phyloP scores from a whole-genome alignment of 2,329 filamentous ascomycete species.

The Didymella sp. region DNA sequence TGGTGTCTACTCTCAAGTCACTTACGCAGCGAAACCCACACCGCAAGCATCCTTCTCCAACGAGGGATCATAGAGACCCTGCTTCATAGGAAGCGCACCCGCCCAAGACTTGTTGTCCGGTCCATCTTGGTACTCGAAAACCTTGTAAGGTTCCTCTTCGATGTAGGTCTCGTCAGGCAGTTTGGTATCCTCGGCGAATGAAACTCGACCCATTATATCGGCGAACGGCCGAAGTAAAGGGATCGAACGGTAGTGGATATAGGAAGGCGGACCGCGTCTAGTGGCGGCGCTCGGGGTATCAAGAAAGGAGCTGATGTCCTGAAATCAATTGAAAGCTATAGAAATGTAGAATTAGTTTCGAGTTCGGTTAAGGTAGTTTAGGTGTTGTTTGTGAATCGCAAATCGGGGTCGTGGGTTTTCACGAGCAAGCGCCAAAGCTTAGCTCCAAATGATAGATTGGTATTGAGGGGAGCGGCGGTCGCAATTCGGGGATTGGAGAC shows the following conservation, averaged over 20 bases:
- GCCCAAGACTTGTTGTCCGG: constrained; percentile 92
- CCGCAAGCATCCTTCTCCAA: constrained; percentile 99
- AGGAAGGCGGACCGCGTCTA: constrained; percentile 27
- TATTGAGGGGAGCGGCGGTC: constrained; percentile 16
- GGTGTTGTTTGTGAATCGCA: constrained; percentile 10
- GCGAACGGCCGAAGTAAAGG: constrained; percentile 56
- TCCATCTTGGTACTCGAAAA: constrained; percentile 83
- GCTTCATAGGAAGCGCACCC: constrained; percentile 92
- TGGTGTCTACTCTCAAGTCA: constrained; percentile 28
- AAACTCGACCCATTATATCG: constrained; percentile 63
- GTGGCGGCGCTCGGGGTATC: constrained; percentile 35
- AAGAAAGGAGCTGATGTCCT: constrained; percentile 37
- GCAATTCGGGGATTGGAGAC: constrained; percentile 14
- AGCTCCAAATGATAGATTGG: constrained; percentile 31
- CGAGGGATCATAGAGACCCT: constrained; percentile 96
- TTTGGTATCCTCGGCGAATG: constrained; percentile 60
- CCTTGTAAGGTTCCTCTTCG: constrained; percentile 67
- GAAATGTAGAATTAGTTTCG: constrained; percentile 23
- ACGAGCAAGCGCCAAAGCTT: constrained; percentile 20
- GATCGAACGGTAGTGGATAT: constrained; percentile 32
- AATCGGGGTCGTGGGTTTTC: constrained; percentile 14
- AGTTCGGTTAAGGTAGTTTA: background rate
- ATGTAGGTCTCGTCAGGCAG: constrained; percentile 53
- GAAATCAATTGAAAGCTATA: constrained; percentile 24
- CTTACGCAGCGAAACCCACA: constrained; percentile 97